Conservation (phyloP, 2,329 filamentous ascomycete species). For the Arthrobotrys sinensis region DNA sequence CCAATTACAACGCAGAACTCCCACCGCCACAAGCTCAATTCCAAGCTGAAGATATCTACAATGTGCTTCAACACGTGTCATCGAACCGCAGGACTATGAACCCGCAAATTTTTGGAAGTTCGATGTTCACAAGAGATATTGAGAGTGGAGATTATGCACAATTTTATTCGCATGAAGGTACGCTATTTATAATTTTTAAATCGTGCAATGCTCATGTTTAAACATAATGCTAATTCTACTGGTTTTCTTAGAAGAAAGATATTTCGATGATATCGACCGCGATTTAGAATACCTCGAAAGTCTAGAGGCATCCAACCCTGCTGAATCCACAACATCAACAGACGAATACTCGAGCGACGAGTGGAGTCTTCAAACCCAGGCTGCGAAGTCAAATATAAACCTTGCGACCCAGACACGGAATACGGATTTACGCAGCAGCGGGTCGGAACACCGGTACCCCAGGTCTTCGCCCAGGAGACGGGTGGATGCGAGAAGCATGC, state of each 20-base stretch:
- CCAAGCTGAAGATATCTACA: conserved; percentile 51
- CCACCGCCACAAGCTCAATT: background rate
- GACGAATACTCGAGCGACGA: background rate
- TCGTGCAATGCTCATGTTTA: too few relatives aligned
- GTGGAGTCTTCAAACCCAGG: conserved; percentile 6
- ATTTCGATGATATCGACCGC: conserved; percentile 25
- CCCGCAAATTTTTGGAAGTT: conserved; percentile 54
- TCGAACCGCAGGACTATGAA: conserved; percentile 42
- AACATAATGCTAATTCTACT: background rate
- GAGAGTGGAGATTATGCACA: conserved; percentile 3
- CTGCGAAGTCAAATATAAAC: conserved; percentile 14
- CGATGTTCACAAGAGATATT: conserved; percentile 41
- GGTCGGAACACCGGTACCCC: conserved; percentile 19
- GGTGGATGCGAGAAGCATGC: background rate
- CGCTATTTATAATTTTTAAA: background rate
- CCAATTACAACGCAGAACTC: background rate
- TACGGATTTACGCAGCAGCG: conserved; percentile 1
- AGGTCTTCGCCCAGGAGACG: conserved; percentile 1
- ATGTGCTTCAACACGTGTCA: conserved; percentile 40
- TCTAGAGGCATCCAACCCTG: conserved; percentile 1
- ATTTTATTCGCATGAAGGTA: conserved; percentile 19
- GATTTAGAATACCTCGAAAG: conserved; percentile 34
- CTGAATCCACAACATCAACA: conserved; percentile 5
- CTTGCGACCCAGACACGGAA: background rate
- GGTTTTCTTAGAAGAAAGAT: conserved; percentile 18